These are phyloP conservation scores for Zygosaccharomyces siamensis DNA, from an alignment of 805 yeast genomes.

Conservation along the genomic window DNA sequence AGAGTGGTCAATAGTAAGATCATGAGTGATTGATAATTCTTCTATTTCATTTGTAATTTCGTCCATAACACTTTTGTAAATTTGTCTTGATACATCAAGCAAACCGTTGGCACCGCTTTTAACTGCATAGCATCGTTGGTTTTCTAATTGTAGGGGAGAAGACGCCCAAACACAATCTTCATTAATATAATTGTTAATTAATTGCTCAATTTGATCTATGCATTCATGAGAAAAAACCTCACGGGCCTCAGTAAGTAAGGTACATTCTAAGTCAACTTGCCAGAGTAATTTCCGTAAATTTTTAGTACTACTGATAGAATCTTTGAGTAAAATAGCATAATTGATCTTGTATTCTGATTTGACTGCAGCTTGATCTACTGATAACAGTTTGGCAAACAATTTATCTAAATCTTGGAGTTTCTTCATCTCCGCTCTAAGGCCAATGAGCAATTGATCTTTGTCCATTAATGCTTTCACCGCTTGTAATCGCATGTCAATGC, in stretches of 20 bases:
- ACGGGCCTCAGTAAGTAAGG: slow-evolving; percentile 30
- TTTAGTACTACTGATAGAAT: slow-evolving; percentile 28
- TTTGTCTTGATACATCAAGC: slow-evolving; percentile 41
- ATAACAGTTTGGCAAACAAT: slow-evolving; percentile 37
- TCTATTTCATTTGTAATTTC: slow-evolving; percentile 34
- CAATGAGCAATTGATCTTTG: slow-evolving; percentile 14
- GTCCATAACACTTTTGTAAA: slow-evolving; percentile 38
- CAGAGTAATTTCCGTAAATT: slow-evolving; percentile 17
- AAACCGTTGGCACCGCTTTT: slow-evolving; percentile 43
- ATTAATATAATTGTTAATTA: slow-evolving; percentile 36
- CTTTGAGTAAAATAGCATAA: slow-evolving; percentile 39
- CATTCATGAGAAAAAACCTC: slow-evolving; percentile 28
- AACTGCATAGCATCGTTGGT: slow-evolving; percentile 43
- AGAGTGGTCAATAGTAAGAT: slow-evolving; percentile 29
- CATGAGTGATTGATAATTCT: slow-evolving; percentile 21
- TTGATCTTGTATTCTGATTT: slow-evolving; percentile 39
- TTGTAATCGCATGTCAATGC: slow-evolving; percentile 36
- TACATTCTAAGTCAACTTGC: slow-evolving; percentile 7
- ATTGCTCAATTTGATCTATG: slow-evolving; percentile 19
- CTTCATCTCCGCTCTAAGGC: slow-evolving; percentile 24
- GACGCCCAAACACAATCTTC: slow-evolving; percentile 43
- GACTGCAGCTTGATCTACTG: slow-evolving; percentile 24
- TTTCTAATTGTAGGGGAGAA: slow-evolving; percentile 38
- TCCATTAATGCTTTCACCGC: slow-evolving; percentile 37
- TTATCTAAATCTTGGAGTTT: slow-evolving; percentile 39